Evolutionary conservation across 306 rosid species (phyloP).

Genomic region (Leucaena leucocephala): DNA sequence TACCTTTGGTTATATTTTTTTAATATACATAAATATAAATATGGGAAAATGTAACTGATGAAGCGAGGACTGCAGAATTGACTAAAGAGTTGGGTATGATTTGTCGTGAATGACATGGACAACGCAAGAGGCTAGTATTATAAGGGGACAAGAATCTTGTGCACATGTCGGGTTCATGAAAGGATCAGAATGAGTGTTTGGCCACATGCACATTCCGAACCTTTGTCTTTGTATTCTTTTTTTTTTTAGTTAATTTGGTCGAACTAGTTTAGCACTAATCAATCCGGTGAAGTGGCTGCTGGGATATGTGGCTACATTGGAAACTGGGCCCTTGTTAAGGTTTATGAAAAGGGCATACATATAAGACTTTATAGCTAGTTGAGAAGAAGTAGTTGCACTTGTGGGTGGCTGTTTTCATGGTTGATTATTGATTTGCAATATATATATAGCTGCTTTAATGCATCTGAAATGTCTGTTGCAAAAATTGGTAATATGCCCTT

Average conservation of each 20-base stretch:
- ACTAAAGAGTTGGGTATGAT: neutral
- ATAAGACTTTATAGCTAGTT: neutral
- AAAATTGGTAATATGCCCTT: neutral
- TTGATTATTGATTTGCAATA: neutral
- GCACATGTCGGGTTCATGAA: constrained; percentile 36
- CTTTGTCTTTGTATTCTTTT: neutral
- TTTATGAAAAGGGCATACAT: neutral
- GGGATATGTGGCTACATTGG: no score
- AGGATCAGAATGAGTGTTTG: constrained; percentile 11
- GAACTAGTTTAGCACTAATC: neutral
- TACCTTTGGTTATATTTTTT: no score
- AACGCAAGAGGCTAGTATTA: neutral
- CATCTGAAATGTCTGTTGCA: neutral
- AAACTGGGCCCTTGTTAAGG: neutral
- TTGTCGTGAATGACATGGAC: constrained; percentile 31
- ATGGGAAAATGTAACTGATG: neutral
- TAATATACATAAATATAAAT: neutral
- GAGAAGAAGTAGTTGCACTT: neutral
- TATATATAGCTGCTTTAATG: neutral
- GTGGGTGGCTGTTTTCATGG: neutral
- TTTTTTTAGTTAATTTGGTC: neutral
- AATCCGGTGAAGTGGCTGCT: no score
- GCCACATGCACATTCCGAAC: constrained; percentile 35
- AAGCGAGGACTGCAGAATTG: neutral
- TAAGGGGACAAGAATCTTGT: constrained; percentile 32